A percentile compares a stretch with the other conserved stretches of the same genome.
phyloP scores from a whole-genome alignment of 2,329 filamentous ascomycete genomes.

The Aspergillus phoenicis region DNA sequence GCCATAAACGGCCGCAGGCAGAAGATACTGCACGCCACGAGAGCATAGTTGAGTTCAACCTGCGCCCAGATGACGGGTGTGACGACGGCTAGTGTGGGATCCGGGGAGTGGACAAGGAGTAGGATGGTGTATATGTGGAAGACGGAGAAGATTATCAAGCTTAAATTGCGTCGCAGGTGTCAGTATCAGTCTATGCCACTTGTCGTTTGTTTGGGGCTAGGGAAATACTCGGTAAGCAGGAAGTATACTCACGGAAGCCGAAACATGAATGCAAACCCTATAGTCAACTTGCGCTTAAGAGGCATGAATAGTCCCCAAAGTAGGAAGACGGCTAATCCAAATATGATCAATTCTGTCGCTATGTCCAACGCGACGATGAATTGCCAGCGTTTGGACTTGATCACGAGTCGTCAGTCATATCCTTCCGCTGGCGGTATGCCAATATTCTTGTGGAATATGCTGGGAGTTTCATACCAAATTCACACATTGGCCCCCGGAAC shows the following conservation, averaged over 20 bases:
- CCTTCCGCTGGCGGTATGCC: background rate
- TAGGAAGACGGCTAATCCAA: constrained; percentile 32
- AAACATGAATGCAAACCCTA: constrained; percentile 38
- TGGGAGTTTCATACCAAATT: constrained; percentile 20
- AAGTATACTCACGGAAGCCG: constrained; percentile 39
- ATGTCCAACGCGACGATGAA: constrained; percentile 40
- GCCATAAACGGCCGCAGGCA: constrained; percentile 41
- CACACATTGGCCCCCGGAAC: constrained; percentile 27
- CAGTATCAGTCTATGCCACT: no score
- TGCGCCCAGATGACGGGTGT: constrained; percentile 41
- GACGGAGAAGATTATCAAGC: constrained; percentile 40
- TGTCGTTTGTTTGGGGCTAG: background rate
- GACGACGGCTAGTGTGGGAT: constrained; percentile 40
- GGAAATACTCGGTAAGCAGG: background rate
- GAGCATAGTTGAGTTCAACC: constrained; percentile 38
- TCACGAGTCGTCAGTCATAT: background rate
- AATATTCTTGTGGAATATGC: no score
- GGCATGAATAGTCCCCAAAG: constrained; percentile 38
- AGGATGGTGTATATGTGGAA: constrained; percentile 40
- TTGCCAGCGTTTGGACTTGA: constrained; percentile 36
- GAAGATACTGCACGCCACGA: constrained; percentile 42
- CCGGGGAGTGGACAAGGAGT: constrained; percentile 30
- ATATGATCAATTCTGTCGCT: constrained; percentile 38
- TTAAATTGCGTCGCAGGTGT: constrained; percentile 10
- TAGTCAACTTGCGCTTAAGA: constrained; percentile 34